Evolutionary conservation across 306 rosid species (phyloP).

Genomic region (Inga laurina): DNA sequence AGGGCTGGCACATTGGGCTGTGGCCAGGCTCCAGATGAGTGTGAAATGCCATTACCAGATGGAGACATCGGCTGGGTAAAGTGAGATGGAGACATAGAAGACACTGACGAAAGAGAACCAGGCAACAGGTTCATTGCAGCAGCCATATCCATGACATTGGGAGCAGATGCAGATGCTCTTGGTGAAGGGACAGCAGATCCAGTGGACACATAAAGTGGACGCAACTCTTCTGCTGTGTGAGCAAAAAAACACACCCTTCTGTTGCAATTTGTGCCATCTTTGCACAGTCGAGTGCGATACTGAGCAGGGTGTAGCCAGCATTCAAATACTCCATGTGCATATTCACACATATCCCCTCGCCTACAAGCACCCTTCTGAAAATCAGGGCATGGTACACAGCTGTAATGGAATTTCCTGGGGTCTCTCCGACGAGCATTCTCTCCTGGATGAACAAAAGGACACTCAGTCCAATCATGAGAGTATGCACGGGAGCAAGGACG

Average conservation of each 20-base stretch:
- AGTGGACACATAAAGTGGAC: constrained; percentile 81
- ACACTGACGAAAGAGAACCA: constrained; percentile 77
- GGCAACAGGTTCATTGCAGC: constrained; percentile 83
- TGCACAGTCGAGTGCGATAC: constrained; percentile 88
- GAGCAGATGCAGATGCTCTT: constrained; percentile 61
- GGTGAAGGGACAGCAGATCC: constrained; percentile 91
- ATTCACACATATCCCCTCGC: constrained; percentile 92
- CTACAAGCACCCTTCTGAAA: constrained; percentile 89
- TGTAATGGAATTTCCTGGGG: constrained; percentile 87
- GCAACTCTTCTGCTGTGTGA: constrained; percentile 72
- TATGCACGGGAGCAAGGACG: constrained; percentile 94
- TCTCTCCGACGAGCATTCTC: constrained; percentile 95
- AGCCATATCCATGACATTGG: constrained; percentile 94
- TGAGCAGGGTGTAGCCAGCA: constrained; percentile 99
- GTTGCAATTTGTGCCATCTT: constrained; percentile 80
- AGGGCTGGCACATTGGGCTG: constrained; percentile 89
- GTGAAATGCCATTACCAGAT: constrained; percentile 60
- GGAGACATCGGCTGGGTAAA: constrained; percentile 83
- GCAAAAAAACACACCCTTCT: constrained; percentile 89
- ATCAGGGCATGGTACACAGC: constrained; percentile 96
- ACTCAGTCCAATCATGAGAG: constrained; percentile 96
- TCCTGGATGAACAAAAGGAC: constrained; percentile 96
- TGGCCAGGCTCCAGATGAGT: constrained; percentile 62
- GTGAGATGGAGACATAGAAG: constrained; percentile 75
- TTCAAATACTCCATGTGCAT: constrained; percentile 95